phyloP scores from a whole-genome alignment of 2,329 filamentous ascomycete genomes.

The Arthrobotrys megalospora region DNA sequence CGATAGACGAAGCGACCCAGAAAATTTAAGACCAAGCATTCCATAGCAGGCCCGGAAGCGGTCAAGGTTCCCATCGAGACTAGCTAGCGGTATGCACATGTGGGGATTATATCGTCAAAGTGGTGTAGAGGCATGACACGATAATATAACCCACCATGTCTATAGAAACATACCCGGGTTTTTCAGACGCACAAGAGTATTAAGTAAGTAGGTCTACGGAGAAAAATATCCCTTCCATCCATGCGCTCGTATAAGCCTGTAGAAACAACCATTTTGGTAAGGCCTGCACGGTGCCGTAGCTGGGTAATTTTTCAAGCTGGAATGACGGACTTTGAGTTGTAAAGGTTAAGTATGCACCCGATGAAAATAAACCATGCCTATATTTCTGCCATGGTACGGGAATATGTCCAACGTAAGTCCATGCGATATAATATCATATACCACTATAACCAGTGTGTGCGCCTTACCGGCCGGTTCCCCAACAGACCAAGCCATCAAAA shows the following conservation, averaged over 20 bases:
- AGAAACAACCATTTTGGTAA: neutral
- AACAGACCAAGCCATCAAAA: slow-evolving; percentile 19
- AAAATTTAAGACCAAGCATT: neutral
- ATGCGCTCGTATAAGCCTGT: neutral
- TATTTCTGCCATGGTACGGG: slow-evolving; percentile 45
- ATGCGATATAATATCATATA: slow-evolving; percentile 38
- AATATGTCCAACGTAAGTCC: slow-evolving; percentile 26
- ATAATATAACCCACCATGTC: slow-evolving; percentile 48
- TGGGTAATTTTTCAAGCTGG: slow-evolving; percentile 23
- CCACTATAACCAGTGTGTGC: slow-evolving; percentile 23
- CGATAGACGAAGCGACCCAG: slow-evolving; percentile 27
- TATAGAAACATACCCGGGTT: slow-evolving; percentile 57
- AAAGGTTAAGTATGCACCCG: slow-evolving; percentile 35
- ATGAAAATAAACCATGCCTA: slow-evolving; percentile 38
- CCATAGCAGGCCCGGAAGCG: slow-evolving; percentile 1
- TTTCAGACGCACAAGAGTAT: slow-evolving; percentile 24
- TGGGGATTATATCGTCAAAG: slow-evolving; percentile 51
- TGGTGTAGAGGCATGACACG: slow-evolving; percentile 36
- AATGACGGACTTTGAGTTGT: slow-evolving; percentile 49
- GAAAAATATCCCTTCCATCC: slow-evolving; percentile 52
- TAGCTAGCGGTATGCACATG: slow-evolving; percentile 21
- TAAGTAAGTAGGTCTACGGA: slow-evolving; percentile 33
- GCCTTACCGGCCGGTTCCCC: slow-evolving; percentile 27
- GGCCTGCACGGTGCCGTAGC: slow-evolving; percentile 16
- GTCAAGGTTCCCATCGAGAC: slow-evolving; percentile 24